phyloP scores from a whole-genome alignment of 2,329 filamentous ascomycete genomes.

The Stachybotrys chartarum region DNA sequence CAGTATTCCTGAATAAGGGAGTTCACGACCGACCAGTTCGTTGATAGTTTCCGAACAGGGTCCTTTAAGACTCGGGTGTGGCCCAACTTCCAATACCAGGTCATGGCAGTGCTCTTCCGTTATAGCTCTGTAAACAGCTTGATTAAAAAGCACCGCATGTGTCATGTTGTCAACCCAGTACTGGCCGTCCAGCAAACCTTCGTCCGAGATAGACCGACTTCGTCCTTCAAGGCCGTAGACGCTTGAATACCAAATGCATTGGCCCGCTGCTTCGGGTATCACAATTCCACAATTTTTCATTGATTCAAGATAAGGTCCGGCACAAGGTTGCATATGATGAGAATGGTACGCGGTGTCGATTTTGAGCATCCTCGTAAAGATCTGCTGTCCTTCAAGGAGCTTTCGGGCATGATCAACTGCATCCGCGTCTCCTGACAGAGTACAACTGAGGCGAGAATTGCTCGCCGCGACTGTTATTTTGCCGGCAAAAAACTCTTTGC shows the following conservation, averaged over 20 bases:
- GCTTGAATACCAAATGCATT: slow-evolving; percentile 11
- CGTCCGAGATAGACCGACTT: too few relatives aligned
- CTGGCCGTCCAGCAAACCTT: slow-evolving; percentile 1
- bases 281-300: slow-evolving; percentile 2
- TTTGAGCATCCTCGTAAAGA: slow-evolving; percentile 19
- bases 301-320: slow-evolving; percentile 5
- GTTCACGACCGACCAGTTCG: background rate
- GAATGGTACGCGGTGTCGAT: slow-evolving; percentile 44
- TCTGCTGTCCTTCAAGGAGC: slow-evolving; percentile 8
- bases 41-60: slow-evolving; percentile 33
- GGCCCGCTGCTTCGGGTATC: background rate
- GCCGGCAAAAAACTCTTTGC: slow-evolving; percentile 7
- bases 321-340: slow-evolving; percentile 31
- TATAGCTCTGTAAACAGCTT: slow-evolving; percentile 8
- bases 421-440: slow-evolving; percentile 21
- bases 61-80: slow-evolving; percentile 39
- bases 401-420: slow-evolving; percentile 15
- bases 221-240: too few relatives aligned
- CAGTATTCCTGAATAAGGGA: slow-evolving; percentile 9
- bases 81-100: slow-evolving; percentile 31
- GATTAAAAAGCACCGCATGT: slow-evolving; percentile 12
- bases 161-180: slow-evolving; percentile 19
- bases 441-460: slow-evolving; percentile 14
- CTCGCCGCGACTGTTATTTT: slow-evolving; percentile 15
- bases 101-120: background rate